Percentiles rank a stretch among this genome's conserved stretches.
These are phyloP conservation scores for Penicillium arizonense DNA, from an alignment of 495 filamentous ascomycete species.

Conservation along the genomic window DNA sequence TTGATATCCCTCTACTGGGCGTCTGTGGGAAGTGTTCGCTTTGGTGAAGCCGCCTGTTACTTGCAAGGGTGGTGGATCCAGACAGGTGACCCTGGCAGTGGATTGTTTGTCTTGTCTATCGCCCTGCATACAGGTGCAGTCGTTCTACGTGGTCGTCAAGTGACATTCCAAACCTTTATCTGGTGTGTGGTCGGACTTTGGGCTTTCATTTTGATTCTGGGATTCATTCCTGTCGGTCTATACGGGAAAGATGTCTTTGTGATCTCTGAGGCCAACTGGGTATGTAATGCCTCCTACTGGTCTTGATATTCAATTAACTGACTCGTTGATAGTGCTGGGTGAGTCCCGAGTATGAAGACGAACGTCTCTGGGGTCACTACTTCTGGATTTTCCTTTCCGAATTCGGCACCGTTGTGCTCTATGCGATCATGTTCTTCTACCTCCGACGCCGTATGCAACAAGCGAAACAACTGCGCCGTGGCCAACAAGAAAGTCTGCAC, in stretches of 20 bases:
- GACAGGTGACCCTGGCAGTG: constrained; percentile 65
- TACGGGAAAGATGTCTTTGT: constrained; percentile 57
- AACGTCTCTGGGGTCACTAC: constrained; percentile 72
- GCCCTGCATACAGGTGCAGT: constrained; percentile 64
- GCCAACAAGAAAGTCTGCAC: constrained; percentile 35
- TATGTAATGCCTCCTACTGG: constrained; percentile 23
- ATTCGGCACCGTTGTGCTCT: constrained; percentile 60
- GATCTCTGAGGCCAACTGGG: constrained; percentile 44
- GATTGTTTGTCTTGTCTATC: constrained; percentile 66
- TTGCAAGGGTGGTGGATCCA: constrained; percentile 71
- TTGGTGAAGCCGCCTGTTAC: constrained; percentile 59
- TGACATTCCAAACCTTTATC: constrained; percentile 51
- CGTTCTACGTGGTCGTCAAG: constrained; percentile 56
- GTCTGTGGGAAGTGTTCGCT: constrained; percentile 46
- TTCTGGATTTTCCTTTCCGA: constrained; percentile 73
- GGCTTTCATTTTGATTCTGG: constrained; percentile 56
- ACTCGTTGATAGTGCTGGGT: constrained; percentile 65
- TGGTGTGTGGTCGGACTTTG: constrained; percentile 49
- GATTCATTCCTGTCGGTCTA: constrained; percentile 50
- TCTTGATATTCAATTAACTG: constrained; percentile 4
- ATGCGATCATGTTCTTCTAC: constrained; percentile 60
- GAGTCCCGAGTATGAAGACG: constrained; percentile 51
- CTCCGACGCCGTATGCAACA: constrained; percentile 48
- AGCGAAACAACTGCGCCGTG: constrained; percentile 32
- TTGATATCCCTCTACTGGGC: constrained; percentile 62